Conservation (phyloP, 2,329 filamentous ascomycete genomes). For the Pseudocercospora crystallina region DNA sequence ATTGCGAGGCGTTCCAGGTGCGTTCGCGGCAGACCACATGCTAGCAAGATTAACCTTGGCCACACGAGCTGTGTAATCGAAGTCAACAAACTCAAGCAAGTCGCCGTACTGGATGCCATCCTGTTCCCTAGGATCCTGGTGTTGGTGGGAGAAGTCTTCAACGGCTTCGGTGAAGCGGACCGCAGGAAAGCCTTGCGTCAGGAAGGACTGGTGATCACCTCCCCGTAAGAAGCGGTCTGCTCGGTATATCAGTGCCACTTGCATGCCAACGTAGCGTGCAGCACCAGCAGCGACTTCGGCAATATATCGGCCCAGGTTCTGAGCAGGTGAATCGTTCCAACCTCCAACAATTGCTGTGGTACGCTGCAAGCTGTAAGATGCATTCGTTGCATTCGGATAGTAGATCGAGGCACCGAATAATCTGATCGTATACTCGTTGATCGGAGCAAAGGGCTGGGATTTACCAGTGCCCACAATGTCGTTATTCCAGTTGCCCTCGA, state of each 20-base stretch:
- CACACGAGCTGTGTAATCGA: slow-evolving; percentile 54
- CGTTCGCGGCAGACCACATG: slow-evolving; percentile 55
- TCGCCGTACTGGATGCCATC: slow-evolving; percentile 57
- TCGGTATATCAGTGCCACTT: slow-evolving; percentile 57
- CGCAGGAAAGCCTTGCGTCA: slow-evolving; percentile 56
- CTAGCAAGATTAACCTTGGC: slow-evolving; percentile 56
- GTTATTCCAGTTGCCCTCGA: slow-evolving; percentile 59
- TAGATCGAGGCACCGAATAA: slow-evolving; percentile 51
- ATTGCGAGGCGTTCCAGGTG: slow-evolving; percentile 52
- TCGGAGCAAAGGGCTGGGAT: slow-evolving; percentile 41
- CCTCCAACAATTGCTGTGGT: slow-evolving; percentile 47
- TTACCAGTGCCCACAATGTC: slow-evolving; percentile 55
- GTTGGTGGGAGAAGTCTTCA: slow-evolving; percentile 59
- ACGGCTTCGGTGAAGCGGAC: slow-evolving; percentile 59
- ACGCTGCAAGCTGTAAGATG: slow-evolving; percentile 34
- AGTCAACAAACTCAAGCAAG: slow-evolving; percentile 58
- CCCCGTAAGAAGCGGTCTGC: slow-evolving; percentile 58
- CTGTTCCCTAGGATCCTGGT: slow-evolving; percentile 54
- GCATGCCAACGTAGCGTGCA: slow-evolving; percentile 54
- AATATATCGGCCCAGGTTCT: slow-evolving; percentile 57
- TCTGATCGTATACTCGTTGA: slow-evolving; percentile 50
- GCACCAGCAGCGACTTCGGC: slow-evolving; percentile 55
- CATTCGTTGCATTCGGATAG: slow-evolving; percentile 47
- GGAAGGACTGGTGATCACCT: slow-evolving; percentile 58
- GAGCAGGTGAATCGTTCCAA: slow-evolving; percentile 57